Evolutionary conservation across 768 basidiomycete species (phyloP).

Genomic region (Mycena capillaripes): DNA sequence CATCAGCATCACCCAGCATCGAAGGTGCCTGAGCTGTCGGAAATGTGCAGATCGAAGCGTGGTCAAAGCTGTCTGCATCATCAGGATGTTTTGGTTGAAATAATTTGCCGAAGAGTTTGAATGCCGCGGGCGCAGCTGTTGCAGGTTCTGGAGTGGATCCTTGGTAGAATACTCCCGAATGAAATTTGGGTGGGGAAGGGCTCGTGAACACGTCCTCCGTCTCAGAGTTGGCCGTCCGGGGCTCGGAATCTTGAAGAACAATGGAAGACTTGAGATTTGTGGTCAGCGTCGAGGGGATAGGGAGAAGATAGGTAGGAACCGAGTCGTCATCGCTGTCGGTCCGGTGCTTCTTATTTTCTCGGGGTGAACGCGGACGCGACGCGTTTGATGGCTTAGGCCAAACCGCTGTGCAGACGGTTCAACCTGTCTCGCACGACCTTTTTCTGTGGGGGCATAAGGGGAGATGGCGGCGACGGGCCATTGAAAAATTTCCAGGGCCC

Average conservation of each 20-base stretch:
- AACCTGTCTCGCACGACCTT: too few relatives aligned
- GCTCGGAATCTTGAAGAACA: background rate
- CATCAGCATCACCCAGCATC: slow-evolving; percentile 3
- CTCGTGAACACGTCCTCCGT: background rate
- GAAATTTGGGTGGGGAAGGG: background rate
- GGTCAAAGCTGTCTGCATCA: too few relatives aligned
- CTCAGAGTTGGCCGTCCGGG: background rate
- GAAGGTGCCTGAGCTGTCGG: background rate
- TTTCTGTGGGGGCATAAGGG: too few relatives aligned
- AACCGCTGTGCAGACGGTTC: too few relatives aligned
- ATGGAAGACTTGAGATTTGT: background rate
- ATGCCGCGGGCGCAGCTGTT: background rate
- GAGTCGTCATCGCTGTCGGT: too few relatives aligned
- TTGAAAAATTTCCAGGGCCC: too few relatives aligned
- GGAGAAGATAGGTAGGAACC: too few relatives aligned
- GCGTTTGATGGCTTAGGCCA: too few relatives aligned
- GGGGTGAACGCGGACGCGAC: too few relatives aligned
- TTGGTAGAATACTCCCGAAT: background rate
- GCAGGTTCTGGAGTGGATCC: background rate
- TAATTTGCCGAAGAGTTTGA: background rate
- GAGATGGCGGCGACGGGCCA: too few relatives aligned
- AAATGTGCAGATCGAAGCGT: background rate
- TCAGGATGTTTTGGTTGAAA: background rate
- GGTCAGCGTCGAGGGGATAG: too few relatives aligned
- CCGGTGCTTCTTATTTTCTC: too few relatives aligned